Evolutionary conservation across 345 rosid species (phyloP).

Genomic region (Syzygium jambos): DNA sequence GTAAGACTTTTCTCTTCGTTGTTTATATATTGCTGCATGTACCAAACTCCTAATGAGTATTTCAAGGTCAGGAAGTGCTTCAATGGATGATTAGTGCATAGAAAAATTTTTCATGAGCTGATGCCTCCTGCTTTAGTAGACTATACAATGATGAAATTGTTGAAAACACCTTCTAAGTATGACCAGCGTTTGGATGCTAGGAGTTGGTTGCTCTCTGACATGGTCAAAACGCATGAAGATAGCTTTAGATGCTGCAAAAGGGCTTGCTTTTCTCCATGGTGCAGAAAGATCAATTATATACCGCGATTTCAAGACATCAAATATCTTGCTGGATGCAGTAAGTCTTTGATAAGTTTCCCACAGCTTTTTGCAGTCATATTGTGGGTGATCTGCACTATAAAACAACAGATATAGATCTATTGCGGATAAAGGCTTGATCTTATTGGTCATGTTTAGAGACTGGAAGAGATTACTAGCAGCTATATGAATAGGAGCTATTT

Average conservation of each 20-base stretch:
- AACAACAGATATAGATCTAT: background rate
- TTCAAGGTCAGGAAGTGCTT: background rate
- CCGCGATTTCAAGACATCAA: slow-evolving; percentile 97
- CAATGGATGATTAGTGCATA: background rate
- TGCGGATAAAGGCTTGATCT: background rate
- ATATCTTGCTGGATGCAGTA: slow-evolving; percentile 82
- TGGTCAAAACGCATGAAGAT: slow-evolving; percentile 95
- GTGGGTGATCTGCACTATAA: background rate
- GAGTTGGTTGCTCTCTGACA: slow-evolving; percentile 80
- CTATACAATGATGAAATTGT: background rate
- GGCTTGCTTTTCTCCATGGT: slow-evolving; percentile 94
- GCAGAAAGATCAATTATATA: slow-evolving; percentile 85
- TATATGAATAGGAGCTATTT: background rate
- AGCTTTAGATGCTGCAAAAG: slow-evolving; percentile 87
- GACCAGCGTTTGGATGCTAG: slow-evolving; percentile 22
- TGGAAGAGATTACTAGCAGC: background rate
- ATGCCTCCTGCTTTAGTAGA: background rate
- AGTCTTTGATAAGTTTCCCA: slow-evolving; percentile 5
- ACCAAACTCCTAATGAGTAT: background rate
- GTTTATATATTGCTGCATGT: background rate
- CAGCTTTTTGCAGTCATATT: background rate
- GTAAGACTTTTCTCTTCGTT: background rate
- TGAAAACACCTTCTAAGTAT: background rate
- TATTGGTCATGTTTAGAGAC: background rate
- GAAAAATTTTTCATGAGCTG: background rate